Evolutionary conservation across 371 early-diverging fungal genomes (phyloP), one percentile per base, ranked within the genome.

Genomic region (Apophysomyces ossiformis): DNA sequence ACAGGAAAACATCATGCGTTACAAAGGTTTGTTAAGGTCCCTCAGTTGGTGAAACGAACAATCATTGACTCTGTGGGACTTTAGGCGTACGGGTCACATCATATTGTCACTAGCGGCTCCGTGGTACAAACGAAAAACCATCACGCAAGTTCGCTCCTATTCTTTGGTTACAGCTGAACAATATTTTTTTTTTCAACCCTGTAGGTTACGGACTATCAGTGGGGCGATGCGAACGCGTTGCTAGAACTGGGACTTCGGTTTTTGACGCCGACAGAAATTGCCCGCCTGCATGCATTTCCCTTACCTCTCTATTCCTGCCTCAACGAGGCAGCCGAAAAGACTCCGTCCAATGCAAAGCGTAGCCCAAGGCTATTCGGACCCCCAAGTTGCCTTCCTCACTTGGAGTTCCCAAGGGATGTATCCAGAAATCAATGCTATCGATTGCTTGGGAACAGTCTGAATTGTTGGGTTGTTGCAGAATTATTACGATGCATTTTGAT

Each of bases 221-320:
- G 84, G 79, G 63, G 69, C 32, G 64, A 85, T 58, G 77, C 83
- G 6, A 67, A 69, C 57, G 72, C 88, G 1, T 66, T 87, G 43
- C 63, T 87, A 1, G 72, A 76, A 8, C 73, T 92, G 32, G 92
- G 92, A 0, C 73, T 92, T 18, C 84, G 93, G 26, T 94, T 89
- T 69, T 87, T 93, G 60, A 88, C 90, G 0, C 94, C 95, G 2
- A 78, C 75, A 7, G 93, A 94, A 65, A 83, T 94, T 1, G 89
- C 92, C 0, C 80, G 88, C 16, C 67, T 95, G 38, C 95, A 94
- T 73, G 87, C 87, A 18, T 93, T 94, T 70, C 93, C 93, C 7
- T 54, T 84, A 26, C 65, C 69, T 16, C 37, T 59, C 35, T 67
- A 68, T 60, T 64, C 63, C 54, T 60, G 11, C 38, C 59, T 16